Conservation (phyloP, 768 basidiomycete species). For the Agaricus blazei region DNA sequence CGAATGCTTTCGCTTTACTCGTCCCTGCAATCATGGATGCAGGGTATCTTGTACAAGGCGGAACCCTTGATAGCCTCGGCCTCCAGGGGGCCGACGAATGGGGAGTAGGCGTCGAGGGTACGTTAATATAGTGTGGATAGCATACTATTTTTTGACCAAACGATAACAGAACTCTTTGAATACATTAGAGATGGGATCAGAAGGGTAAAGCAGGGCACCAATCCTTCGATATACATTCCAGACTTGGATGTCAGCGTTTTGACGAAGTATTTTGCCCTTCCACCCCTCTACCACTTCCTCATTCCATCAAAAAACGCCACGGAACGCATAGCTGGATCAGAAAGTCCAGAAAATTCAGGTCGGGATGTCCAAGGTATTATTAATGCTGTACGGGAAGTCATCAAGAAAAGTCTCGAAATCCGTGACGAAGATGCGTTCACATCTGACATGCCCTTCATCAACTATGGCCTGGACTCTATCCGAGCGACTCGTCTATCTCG, state of each 20-base stretch:
- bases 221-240: conserved; percentile 24
- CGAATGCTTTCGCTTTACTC: conserved; percentile 28
- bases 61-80: conserved; percentile 4
- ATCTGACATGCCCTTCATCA: conserved; percentile 31
- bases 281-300: conserved; percentile 14
- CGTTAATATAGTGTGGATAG: neutral
- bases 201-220: conserved; percentile 18
- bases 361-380: conserved; percentile 11
- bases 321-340: neutral
- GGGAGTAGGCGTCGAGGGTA: conserved; percentile 15
- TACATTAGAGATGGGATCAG: conserved; percentile 28
- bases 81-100: conserved; percentile 12
- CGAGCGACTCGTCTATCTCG: conserved; percentile 31
- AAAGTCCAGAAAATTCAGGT: neutral
- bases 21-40: conserved; percentile 26
- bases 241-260: conserved; percentile 26
- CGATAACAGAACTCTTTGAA: conserved; percentile 19
- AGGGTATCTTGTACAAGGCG: conserved; percentile 14
- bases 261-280: conserved; percentile 18
- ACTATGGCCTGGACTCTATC: conserved; percentile 39
- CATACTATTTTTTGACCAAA: neutral
- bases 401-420: conserved; percentile 20
- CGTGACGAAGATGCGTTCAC: conserved; percentile 25
- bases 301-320: conserved; percentile 7
- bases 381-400: conserved; percentile 8